Base-by-base conservation (phyloP, 192 early-diverging fungal species). In the Chytriomyces hyalinus region DNA sequence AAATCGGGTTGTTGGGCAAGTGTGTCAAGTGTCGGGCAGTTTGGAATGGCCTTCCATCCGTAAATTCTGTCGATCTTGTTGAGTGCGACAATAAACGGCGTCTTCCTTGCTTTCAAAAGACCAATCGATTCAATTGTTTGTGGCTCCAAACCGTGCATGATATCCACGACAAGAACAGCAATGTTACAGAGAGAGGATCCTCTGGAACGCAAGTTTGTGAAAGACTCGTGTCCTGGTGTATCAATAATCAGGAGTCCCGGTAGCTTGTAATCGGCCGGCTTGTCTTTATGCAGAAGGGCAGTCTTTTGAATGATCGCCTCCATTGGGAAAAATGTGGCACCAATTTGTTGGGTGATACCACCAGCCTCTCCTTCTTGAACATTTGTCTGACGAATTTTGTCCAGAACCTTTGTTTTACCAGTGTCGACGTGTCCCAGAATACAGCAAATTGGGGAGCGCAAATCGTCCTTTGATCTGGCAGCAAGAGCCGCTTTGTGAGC, bases 271-370 rank as follows among this genome's bases (percentile, higher is more conserved):
- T 91, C 87, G 53, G 90, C 78, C 49, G 84, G 87, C 50, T 84
- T 83, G 36, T 75, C 78, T 84, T 91, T 81, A 66, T 87, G 76
- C 63, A 99, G 83, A 53, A 90, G 86, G 0, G 90, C 91, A 43
- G 97, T 98, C 88, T 99, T 99, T 76, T 90, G 86, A 81, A 89
- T 89, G 76, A 99, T 96, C 43, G 95, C 94, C 47, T 94, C 92
- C 67, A 94, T 89, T n/a, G 97, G 98, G 91, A 99, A 98, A 86
- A 94, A 99, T 36, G 97, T 98, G 15, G 98, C 98, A 84, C 98
- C 98, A 74, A 99, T 99, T 81, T 99, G 98, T 84, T 99, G 98
- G 10, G 98, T 99, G 82, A 99, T 99, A 84, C 98, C 98, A 79
- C 98, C 98, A 47, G 98, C 98, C 90, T 99, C 98, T 70, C 96